Percentiles rank a stretch among this genome's conserved stretches.
Conservation (phyloP, 2,329 filamentous ascomycete genomes). For the Trichoderma sp. region DNA sequence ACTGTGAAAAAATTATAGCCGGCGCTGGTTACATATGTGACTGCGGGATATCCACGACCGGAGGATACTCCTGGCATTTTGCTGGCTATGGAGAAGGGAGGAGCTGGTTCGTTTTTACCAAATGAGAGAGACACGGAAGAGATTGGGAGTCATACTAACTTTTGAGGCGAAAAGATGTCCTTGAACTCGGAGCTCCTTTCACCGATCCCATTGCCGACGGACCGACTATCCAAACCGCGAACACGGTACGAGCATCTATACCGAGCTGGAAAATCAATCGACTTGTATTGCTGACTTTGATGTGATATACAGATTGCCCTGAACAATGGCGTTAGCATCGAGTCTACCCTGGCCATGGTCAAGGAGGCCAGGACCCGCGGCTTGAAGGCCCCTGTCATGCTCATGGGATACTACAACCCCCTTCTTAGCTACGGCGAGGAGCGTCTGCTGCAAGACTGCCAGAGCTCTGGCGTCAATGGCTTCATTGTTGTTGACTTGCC, state of each 20-base stretch:
- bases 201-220: slow-evolving; percentile 98
- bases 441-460: slow-evolving; percentile 79
- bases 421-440: slow-evolving; percentile 93
- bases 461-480: slow-evolving; percentile 83
- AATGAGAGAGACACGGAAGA: not conserved
- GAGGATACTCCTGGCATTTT: slow-evolving; percentile 81
- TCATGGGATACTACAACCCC: slow-evolving; percentile 99
- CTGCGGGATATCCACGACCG: slow-evolving; percentile 85
- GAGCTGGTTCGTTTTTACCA: slow-evolving; percentile 65
- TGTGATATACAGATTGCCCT: slow-evolving; percentile 62
- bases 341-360: slow-evolving; percentile 78
- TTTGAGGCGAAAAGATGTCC: slow-evolving; percentile 63
- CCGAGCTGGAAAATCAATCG: not conserved
- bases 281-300: not conserved
- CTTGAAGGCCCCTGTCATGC: slow-evolving; percentile 77
- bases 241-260: slow-evolving; percentile 61
- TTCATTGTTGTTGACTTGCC: slow-evolving; percentile 97
- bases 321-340: slow-evolving; percentile 82
- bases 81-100: slow-evolving; percentile 87
- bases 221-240: slow-evolving; percentile 93
- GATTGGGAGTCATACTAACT: slow-evolving; percentile 2
- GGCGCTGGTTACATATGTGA: slow-evolving; percentile 94
- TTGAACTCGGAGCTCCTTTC: slow-evolving; percentile 95
- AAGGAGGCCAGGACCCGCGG: slow-evolving; percentile 76
- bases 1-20: slow-evolving; percentile 52